Conservation (phyloP, 345 rosid genomes). For the Moringa oleifera region DNA sequence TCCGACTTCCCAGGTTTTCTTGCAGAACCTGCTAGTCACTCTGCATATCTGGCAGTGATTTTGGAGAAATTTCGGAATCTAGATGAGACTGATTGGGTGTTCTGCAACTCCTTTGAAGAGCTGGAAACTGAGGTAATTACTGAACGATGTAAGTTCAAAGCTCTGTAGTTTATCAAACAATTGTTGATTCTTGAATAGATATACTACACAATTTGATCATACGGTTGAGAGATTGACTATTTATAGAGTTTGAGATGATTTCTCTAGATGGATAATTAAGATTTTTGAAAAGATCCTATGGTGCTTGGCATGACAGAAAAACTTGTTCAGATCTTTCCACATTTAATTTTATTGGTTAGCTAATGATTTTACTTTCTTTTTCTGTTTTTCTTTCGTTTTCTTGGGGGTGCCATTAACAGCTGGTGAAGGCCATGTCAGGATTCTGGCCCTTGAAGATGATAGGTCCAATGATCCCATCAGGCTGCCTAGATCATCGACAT, state of each 20-base stretch:
- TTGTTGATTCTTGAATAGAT: too few species aligned
- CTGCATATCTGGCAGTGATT: constrained; percentile 32
- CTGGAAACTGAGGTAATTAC: constrained; percentile 40
- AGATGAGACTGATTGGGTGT: constrained; percentile 32
- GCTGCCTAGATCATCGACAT: constrained; percentile 41
- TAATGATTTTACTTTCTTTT: too few species aligned
- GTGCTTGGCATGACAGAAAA: too few species aligned
- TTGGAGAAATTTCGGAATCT: constrained; percentile 21
- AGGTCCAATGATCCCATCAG: constrained; percentile 71
- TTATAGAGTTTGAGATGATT: too few species aligned
- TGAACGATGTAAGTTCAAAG: too few species aligned
- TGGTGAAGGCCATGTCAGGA: constrained; percentile 25
- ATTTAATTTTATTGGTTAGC: too few species aligned
- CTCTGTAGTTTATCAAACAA: too few species aligned
- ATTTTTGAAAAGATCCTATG: too few species aligned
- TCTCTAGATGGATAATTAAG: too few species aligned
- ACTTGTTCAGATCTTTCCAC: too few species aligned
- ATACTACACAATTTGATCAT: too few species aligned
- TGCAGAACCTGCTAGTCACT: constrained; percentile 22
- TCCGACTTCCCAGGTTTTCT: constrained; percentile 39
- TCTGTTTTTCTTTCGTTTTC: constrained; percentile 1
- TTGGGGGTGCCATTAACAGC: constrained; percentile 20
- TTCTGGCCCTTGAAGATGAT: constrained; percentile 48
- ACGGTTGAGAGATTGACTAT: too few species aligned
- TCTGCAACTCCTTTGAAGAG: constrained; percentile 42